Conservation (phyloP, 2,329 filamentous ascomycete genomes). For the Aphanoascus verrucosus region DNA sequence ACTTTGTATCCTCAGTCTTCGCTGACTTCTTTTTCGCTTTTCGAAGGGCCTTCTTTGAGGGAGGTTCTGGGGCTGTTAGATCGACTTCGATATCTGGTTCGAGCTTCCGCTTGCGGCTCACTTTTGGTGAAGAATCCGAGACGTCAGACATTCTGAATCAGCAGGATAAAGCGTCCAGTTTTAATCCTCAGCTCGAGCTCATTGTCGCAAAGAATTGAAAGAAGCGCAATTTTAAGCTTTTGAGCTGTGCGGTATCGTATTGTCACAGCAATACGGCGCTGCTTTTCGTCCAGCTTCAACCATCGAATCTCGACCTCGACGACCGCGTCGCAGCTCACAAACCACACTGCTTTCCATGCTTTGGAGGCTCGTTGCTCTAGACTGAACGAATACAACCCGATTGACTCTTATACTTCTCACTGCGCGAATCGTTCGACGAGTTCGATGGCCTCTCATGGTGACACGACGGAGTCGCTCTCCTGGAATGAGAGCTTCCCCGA, state of each 20-base stretch:
- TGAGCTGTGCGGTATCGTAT: slow-evolving; percentile 7
- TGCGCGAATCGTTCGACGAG: background rate
- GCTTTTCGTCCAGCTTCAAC: background rate
- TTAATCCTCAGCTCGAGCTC: background rate
- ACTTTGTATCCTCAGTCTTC: slow-evolving; percentile 16
- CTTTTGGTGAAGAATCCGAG: slow-evolving; percentile 5
- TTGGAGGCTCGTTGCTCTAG: too few relatives aligned
- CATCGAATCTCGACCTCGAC: background rate
- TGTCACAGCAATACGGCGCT: slow-evolving; percentile 2
- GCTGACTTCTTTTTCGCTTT: slow-evolving; percentile 62
- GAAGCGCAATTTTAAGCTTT: slow-evolving; percentile 2
- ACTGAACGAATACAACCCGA: background rate
- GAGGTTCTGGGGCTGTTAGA: slow-evolving; percentile 76
- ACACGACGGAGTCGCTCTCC: slow-evolving; percentile 22
- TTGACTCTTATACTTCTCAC: background rate
- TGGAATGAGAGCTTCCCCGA: slow-evolving; percentile 26
- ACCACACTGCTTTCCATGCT: too few relatives aligned
- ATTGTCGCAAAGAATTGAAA: slow-evolving; percentile 1
- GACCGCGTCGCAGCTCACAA: background rate
- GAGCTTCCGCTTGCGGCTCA: slow-evolving; percentile 56
- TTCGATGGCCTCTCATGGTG: slow-evolving; percentile 25
- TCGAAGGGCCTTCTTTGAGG: slow-evolving; percentile 86
- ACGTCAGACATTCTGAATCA: slow-evolving; percentile 6
- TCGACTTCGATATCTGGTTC: slow-evolving; percentile 72
- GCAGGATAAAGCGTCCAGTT: background rate